Evolutionary conservation across 148 eudicot species (phyloP).

Genomic region (Selenicereus undatus): DNA sequence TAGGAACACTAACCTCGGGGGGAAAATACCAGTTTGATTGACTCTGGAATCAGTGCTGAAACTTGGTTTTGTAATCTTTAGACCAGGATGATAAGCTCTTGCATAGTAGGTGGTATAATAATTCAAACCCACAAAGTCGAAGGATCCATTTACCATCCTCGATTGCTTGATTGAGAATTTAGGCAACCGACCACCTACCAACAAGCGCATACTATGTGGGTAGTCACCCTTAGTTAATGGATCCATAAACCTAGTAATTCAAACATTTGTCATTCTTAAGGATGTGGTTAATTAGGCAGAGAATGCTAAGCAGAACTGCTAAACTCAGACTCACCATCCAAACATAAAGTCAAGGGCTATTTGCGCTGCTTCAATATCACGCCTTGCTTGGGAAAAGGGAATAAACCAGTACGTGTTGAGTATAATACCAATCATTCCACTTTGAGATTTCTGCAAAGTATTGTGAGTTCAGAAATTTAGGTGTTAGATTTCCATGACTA

Average conservation of each 20-base stretch:
- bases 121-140: slow-evolving; percentile 43
- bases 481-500: neutral
- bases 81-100: slow-evolving; percentile 24
- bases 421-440: slow-evolving; percentile 30
- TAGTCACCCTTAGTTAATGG: slow-evolving; percentile 37
- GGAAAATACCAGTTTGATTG: slow-evolving; percentile 32
- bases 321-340: slow-evolving; percentile 22
- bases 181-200: slow-evolving; percentile 37
- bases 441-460: slow-evolving; percentile 20
- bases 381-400: slow-evolving; percentile 21
- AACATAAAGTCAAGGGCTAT: slow-evolving; percentile 30
- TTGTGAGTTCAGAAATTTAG: neutral
- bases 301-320: neutral
- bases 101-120: slow-evolving; percentile 49
- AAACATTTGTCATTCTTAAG: neutral
- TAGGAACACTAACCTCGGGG: too few species aligned
- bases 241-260: slow-evolving; percentile 34
- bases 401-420: slow-evolving; percentile 25
- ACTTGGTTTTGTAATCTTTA: slow-evolving; percentile 28
- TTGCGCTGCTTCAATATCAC: slow-evolving; percentile 12
- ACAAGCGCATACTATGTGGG: slow-evolving; percentile 27
- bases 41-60: slow-evolving; percentile 38
- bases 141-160: slow-evolving; percentile 17
- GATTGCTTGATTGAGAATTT: slow-evolving; percentile 33
- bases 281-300: too few species aligned